phyloP scores from a whole-genome alignment of 2,329 filamentous ascomycete species.

The Fusarium equiseti region DNA sequence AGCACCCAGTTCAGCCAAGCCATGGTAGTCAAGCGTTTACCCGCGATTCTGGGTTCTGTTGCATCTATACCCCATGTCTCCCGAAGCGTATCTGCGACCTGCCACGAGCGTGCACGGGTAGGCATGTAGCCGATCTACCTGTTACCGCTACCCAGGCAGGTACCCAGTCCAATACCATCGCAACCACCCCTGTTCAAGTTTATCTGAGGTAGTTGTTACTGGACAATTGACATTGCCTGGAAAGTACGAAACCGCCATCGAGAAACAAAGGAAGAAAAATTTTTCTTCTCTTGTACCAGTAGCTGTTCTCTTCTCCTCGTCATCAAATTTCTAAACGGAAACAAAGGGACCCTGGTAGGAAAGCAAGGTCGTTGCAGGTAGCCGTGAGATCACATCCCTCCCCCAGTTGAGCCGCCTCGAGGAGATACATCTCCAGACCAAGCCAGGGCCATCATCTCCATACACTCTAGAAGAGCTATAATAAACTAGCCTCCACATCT shows the following conservation, averaged over 20 bases:
- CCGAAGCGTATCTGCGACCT: constrained; percentile 30
- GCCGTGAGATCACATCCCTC: background rate
- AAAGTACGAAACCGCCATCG: background rate
- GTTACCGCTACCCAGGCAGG: constrained; percentile 2
- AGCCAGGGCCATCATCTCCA: constrained; percentile 8
- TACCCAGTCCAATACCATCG: constrained; percentile 7
- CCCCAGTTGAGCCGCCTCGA: constrained; percentile 10
- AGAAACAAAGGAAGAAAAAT: constrained; percentile 8
- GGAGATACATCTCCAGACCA: background rate
- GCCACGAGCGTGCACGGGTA: constrained; percentile 13
- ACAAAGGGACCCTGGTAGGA: background rate
- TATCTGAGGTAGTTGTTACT: constrained; percentile 11
- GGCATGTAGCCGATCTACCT: constrained; percentile 27
- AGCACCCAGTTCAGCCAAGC: constrained; percentile 5
- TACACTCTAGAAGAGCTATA: constrained; percentile 18
- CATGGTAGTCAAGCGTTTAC: constrained; percentile 10
- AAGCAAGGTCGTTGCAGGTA: constrained; percentile 2
- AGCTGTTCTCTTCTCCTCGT: background rate
- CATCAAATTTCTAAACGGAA: background rate
- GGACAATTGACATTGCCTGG: background rate
- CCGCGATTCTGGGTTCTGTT: constrained; percentile 19
- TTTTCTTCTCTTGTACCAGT: background rate
- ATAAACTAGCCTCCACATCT: constrained; percentile 20
- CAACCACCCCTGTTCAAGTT: constrained; percentile 20
- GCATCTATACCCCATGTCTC: constrained; percentile 5